Evolutionary conservation across 2,329 filamentous ascomycete genomes (phyloP).

Genomic region (Beauveria pseudobassiana): DNA sequence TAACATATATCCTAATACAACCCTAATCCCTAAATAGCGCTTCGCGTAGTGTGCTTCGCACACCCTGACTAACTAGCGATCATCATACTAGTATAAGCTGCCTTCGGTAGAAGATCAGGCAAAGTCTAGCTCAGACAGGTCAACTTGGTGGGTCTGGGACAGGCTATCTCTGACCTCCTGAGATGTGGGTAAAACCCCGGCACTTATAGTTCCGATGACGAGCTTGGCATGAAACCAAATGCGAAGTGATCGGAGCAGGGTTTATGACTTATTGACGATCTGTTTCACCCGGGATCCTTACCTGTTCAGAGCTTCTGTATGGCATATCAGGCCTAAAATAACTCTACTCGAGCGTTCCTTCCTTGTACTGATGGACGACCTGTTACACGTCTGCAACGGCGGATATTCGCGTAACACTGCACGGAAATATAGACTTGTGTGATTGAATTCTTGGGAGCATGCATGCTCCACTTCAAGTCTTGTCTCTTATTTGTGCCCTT

Average conservation of each 20-base stretch:
- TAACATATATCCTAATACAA: too few species aligned
- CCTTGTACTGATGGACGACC: not conserved
- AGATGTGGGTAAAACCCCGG: not conserved
- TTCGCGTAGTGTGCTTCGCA: too few species aligned
- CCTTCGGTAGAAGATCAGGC: too few species aligned
- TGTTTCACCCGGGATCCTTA: not conserved
- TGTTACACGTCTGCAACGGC: not conserved
- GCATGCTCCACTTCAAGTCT: not conserved
- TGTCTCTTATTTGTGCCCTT: not conserved
- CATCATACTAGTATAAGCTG: too few species aligned
- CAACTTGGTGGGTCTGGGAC: too few species aligned
- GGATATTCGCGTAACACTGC: not conserved
- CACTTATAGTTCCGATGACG: not conserved
- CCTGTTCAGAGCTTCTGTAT: not conserved
- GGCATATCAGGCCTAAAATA: not conserved
- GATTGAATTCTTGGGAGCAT: not conserved
- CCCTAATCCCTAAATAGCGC: too few species aligned
- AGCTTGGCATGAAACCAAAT: not conserved
- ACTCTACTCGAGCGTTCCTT: not conserved
- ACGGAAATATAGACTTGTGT: not conserved
- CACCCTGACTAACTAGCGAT: too few species aligned
- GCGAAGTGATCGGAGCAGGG: not conserved
- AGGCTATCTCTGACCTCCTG: too few species aligned
- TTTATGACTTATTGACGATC: not conserved
- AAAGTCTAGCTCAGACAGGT: too few species aligned